A percentile compares a stretch with the other conserved stretches of the same genome.
Evolutionary conservation across 371 early-diverging fungal species (phyloP).

Genomic region (Dentiscutata heterogama): DNA sequence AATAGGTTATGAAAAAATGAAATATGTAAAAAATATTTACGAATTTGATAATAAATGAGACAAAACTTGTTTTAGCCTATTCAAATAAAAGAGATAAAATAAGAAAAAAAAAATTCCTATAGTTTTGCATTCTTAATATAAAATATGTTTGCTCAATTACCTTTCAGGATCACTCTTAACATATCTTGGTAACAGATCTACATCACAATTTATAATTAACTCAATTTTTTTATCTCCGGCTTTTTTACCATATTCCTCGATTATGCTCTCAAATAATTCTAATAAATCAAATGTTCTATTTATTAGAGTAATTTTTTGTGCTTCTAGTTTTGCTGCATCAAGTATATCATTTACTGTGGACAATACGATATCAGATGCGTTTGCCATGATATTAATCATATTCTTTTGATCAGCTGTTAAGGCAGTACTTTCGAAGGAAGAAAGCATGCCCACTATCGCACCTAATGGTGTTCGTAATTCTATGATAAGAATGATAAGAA

Average conservation of each 20-base stretch:
- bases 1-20: no score
- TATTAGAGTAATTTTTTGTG: conserved; percentile 62
- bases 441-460: conserved; percentile 57
- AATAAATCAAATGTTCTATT: conserved; percentile 58
- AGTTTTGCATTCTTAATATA: not conserved
- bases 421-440: conserved; percentile 53
- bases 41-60: conserved; percentile 40
- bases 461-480: conserved; percentile 61
- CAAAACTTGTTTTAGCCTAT: conserved; percentile 35
- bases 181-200: conserved; percentile 43
- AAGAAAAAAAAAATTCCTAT: not conserved
- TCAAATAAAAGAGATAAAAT: not conserved
- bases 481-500: not conserved
- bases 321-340: conserved; percentile 68
- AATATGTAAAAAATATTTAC: not conserved
- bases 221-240: conserved; percentile 51
- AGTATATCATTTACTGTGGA: conserved; percentile 66
- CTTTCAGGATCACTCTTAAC: conserved; percentile 49
- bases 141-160: not conserved
- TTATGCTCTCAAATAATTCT: conserved; percentile 59
- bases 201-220: conserved; percentile 51
- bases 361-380: conserved; percentile 58
- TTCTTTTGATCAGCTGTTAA: conserved; percentile 57
- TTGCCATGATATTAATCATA: conserved; percentile 57
- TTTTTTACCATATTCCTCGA: conserved; percentile 54